Conservation (phyloP, 148 eudicot species). For the Chenopodium quinoa region DNA sequence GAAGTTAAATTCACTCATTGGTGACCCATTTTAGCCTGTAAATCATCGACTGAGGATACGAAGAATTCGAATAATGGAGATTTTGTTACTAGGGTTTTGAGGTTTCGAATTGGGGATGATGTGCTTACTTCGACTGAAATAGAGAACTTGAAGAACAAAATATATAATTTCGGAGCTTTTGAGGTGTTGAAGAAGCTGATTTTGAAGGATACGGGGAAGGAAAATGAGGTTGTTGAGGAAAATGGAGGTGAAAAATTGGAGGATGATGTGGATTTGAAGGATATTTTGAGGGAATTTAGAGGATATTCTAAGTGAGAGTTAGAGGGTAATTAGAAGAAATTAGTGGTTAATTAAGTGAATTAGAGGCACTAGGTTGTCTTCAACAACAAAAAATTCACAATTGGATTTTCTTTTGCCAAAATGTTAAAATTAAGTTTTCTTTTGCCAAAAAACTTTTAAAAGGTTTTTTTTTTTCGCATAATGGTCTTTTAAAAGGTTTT, state of each 20-base stretch:
- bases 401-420: too few relatives aligned
- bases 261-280: conserved; percentile 61
- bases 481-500: too few relatives aligned
- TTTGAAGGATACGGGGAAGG: conserved; percentile 30
- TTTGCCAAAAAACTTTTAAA: too few relatives aligned
- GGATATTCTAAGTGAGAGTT: too few relatives aligned
- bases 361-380: neutral
- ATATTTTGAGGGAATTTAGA: conserved; percentile 50
- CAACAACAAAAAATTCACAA: too few relatives aligned
- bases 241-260: conserved; percentile 25
- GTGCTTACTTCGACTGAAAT: conserved; percentile 60
- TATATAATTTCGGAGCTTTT: conserved; percentile 28
- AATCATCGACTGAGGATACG: conserved; percentile 12
- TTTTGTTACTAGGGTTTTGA: conserved; percentile 75
- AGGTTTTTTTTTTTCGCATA: too few relatives aligned
- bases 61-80: conserved; percentile 36
- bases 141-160: conserved; percentile 37
- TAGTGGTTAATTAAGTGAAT: too few relatives aligned
- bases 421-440: too few relatives aligned
- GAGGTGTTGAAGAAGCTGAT: conserved; percentile 45
- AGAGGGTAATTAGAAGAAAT: too few relatives aligned
- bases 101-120: conserved; percentile 46
- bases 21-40: conserved; percentile 28
- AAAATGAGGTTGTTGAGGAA: conserved; percentile 32
- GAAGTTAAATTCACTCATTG: conserved; percentile 19